Evolutionary conservation across 495 filamentous ascomycete species (phyloP).

Genomic region (Daldinia concentrica): DNA sequence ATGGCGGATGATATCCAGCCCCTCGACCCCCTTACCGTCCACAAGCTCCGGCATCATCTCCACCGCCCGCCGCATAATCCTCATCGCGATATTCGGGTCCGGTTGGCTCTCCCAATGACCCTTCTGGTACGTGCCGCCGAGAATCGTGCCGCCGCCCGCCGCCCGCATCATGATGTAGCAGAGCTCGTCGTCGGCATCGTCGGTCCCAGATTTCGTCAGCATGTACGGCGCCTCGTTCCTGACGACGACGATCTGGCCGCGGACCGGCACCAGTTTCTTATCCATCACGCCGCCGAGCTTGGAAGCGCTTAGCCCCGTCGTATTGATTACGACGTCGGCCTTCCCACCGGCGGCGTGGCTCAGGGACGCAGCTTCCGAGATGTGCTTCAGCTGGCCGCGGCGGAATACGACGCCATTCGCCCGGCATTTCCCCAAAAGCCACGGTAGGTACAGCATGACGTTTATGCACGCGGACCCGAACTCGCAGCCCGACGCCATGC

Average conservation of each 20-base stretch:
- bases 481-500: constrained; percentile 70
- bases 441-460: constrained; percentile 85
- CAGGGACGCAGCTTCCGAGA: constrained; percentile 71
- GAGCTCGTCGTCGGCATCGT: constrained; percentile 83
- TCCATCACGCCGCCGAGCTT: constrained; percentile 87
- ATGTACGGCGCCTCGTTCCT: constrained; percentile 82
- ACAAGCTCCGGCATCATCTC: constrained; percentile 77
- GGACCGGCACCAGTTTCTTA: constrained; percentile 72
- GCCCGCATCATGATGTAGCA: constrained; percentile 93
- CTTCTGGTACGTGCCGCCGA: constrained; percentile 89
- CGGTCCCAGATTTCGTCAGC: constrained; percentile 74
- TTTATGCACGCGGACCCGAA: constrained; percentile 94
- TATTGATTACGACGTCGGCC: constrained; percentile 83
- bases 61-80: constrained; percentile 90
- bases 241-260: constrained; percentile 90
- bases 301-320: constrained; percentile 79
- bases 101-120: constrained; percentile 82
- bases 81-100: constrained; percentile 79
- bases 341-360: constrained; percentile 68
- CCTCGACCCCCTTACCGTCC: constrained; percentile 79
- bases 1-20: constrained; percentile 84
- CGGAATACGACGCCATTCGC: constrained; percentile 72
- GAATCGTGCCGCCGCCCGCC: constrained; percentile 75
- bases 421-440: constrained; percentile 80
- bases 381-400: constrained; percentile 68